These are phyloP conservation scores for Eimeria maxima DNA, from an alignment of 169 alveolate genomes.

Conservation along the genomic window DNA sequence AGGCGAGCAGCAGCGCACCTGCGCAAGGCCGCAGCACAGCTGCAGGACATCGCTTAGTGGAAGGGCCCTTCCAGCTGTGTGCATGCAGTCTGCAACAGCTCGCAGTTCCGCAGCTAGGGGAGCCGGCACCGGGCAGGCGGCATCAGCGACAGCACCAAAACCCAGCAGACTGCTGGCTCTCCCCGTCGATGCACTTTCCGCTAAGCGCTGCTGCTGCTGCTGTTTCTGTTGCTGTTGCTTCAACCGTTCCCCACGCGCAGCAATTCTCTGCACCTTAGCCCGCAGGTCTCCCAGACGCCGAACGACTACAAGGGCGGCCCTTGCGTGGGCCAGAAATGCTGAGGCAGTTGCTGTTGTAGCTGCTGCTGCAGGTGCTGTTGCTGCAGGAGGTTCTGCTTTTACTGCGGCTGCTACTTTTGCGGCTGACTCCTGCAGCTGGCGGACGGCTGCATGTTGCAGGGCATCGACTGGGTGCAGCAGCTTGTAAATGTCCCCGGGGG, in stretches of 20 bases:
- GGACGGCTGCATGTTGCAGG: neutral
- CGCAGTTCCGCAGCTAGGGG: conserved; percentile 5
- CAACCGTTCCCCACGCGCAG: neutral
- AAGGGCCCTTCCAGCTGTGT: neutral
- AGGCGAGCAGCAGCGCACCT: conserved; percentile 47
- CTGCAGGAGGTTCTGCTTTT: neutral
- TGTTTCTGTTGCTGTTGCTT: neutral
- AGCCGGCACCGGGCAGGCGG: neutral
- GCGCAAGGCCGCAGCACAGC: conserved; percentile 1
- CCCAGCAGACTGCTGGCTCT: neutral
- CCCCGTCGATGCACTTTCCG: neutral
- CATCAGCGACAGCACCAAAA: neutral
- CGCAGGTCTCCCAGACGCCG: conserved; percentile 12
- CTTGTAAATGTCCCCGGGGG: neutral
- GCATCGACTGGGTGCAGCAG: neutral
- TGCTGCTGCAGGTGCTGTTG: conserved; percentile 19
- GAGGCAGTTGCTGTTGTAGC: neutral
- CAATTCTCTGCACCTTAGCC: neutral
- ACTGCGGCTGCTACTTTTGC: neutral
- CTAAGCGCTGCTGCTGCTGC: neutral
- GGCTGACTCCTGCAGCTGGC: neutral
- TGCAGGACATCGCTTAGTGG: neutral
- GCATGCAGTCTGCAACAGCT: conserved; percentile 16
- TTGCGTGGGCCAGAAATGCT: neutral
- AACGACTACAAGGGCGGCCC: neutral